A percentile compares a stretch with the other conserved stretches of the same genome.
phyloP scores from a whole-genome alignment of 2,329 filamentous ascomycete genomes.

The Teratosphaeria nubilosa region DNA sequence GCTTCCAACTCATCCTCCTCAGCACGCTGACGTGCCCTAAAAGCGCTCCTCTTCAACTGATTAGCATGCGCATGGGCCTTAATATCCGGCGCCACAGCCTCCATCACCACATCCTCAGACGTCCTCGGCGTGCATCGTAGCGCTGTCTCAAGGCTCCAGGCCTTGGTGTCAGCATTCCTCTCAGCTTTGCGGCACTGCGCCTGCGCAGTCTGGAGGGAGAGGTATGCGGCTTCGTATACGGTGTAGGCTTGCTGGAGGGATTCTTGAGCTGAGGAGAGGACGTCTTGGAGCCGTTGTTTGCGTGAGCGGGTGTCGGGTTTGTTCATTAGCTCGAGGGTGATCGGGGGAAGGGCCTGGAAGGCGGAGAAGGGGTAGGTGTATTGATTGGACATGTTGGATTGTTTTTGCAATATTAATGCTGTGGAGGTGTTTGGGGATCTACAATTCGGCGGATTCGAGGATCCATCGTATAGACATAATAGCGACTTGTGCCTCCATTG shows the following conservation, averaged over 20 bases:
- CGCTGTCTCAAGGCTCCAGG: background rate
- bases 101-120: background rate
- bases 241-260: background rate
- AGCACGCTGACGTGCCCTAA: background rate
- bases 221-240: background rate
- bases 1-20: background rate
- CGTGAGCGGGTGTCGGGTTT: background rate
- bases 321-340: background rate
- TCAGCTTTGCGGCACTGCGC: background rate
- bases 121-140: background rate
- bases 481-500: too few species aligned
- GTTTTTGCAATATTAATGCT: background rate
- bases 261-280: background rate
- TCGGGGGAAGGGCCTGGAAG: background rate
- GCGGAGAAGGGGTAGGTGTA: background rate
- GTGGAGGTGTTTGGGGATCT: too few species aligned
- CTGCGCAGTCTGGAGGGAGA: background rate
- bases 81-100: background rate
- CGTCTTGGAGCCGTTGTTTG: background rate
- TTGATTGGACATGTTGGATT: background rate
- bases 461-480: background rate
- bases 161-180: background rate
- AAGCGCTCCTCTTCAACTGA: background rate
- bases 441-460: too few species aligned
- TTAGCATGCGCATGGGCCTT: background rate